These are phyloP conservation scores for Rhizopogon vesiculosus DNA, from an alignment of 768 basidiomycete genomes.

Conservation along the genomic window DNA sequence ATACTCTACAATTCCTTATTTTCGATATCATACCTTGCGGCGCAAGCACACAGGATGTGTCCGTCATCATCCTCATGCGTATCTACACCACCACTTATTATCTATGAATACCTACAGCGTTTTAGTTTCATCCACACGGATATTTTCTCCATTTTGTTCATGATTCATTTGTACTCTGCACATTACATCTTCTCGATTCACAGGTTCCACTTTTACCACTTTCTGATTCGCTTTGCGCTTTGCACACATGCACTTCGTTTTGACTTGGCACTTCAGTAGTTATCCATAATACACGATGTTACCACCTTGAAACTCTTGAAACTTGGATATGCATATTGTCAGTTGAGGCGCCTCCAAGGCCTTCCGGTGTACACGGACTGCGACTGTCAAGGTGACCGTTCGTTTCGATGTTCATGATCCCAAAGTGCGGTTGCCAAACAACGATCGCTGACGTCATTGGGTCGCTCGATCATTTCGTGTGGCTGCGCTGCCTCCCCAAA, in stretches of 20 bases:
- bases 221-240: neutral
- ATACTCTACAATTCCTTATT: constrained; percentile 7
- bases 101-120: constrained; percentile 6
- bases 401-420: too few relatives aligned
- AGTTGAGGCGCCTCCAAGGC: too few relatives aligned
- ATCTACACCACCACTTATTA: constrained; percentile 15
- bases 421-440: too few relatives aligned
- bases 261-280: neutral
- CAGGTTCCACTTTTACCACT: neutral
- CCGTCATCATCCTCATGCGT: constrained; percentile 10
- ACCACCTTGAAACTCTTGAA: too few relatives aligned
- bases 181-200: neutral
- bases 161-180: neutral
- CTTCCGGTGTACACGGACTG: too few relatives aligned
- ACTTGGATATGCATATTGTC: too few relatives aligned
- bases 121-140: neutral
- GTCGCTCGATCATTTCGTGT: too few relatives aligned
- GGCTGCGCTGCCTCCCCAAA: too few relatives aligned
- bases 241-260: neutral
- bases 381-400: too few relatives aligned
- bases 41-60: constrained; percentile 6
- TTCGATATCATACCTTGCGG: constrained; percentile 8
- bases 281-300: too few relatives aligned
- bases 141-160: neutral
- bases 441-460: too few relatives aligned